Conservation (phyloP, 768 basidiomycete genomes). For the Amanita fuliginea region DNA sequence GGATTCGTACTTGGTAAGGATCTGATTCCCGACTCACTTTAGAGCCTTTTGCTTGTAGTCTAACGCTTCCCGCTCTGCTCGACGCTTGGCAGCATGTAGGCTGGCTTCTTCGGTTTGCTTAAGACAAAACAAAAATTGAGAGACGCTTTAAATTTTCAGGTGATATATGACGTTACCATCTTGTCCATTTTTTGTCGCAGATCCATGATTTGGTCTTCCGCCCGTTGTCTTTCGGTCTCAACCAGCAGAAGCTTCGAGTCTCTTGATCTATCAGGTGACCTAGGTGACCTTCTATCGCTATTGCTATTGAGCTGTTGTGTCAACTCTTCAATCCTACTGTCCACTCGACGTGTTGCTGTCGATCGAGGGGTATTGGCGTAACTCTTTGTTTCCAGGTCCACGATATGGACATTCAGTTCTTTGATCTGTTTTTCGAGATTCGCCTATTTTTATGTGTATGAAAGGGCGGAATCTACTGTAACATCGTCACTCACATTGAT, state of each 20-base stretch:
- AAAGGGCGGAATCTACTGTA: not conserved
- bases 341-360: constrained; percentile 45
- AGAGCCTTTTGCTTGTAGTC: constrained; percentile 65
- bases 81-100: constrained; percentile 61
- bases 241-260: constrained; percentile 30
- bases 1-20: not conserved
- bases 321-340: constrained; percentile 66
- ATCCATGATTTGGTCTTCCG: constrained; percentile 48
- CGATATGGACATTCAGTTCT: constrained; percentile 72
- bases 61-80: constrained; percentile 65
- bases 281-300: constrained; percentile 27
- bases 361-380: constrained; percentile 56
- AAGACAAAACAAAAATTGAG: constrained; percentile 1
- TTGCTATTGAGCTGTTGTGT: constrained; percentile 45
- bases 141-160: constrained; percentile 3
- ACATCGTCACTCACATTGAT: constrained; percentile 42
- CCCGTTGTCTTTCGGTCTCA: constrained; percentile 53
- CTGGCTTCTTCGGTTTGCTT: constrained; percentile 64
- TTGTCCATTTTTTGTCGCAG: constrained; percentile 52
- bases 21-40: constrained; percentile 31
- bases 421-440: constrained; percentile 78
- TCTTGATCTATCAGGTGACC: constrained; percentile 26
- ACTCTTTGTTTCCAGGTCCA: constrained; percentile 74
- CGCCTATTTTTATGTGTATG: constrained; percentile 36
- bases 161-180: constrained; percentile 29